Conservation (phyloP, 2,329 filamentous ascomycete genomes). For the Rhynchosporium secalis region DNA sequence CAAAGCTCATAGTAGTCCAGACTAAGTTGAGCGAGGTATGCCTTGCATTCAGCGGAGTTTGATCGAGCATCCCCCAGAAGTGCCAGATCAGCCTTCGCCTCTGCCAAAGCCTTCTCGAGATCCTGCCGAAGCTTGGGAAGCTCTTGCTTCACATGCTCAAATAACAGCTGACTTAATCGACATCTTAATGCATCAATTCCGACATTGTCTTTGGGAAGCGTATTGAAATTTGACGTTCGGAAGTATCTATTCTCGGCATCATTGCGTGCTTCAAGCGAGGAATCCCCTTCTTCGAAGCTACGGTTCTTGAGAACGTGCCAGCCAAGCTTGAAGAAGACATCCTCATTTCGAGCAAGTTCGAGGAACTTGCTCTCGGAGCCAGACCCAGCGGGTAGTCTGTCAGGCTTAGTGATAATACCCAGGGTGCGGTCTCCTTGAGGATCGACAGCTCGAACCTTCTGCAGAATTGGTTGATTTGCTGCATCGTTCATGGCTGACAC, state of each 20-base stretch:
- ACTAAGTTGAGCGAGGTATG: conserved; percentile 37
- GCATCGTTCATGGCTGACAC: conserved; percentile 46
- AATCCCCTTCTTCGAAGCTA: conserved; percentile 42
- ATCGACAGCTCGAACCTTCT: conserved; percentile 41
- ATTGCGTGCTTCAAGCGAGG: conserved; percentile 33
- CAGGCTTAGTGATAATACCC: conserved; percentile 51
- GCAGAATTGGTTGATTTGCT: conserved; percentile 45
- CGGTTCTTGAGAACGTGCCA: conserved; percentile 52
- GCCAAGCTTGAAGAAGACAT: conserved; percentile 46
- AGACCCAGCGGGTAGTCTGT: conserved; percentile 42
- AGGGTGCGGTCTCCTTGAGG: conserved; percentile 42
- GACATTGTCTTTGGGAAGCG: conserved; percentile 26
- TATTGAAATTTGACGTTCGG: conserved; percentile 35
- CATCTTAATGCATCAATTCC: conserved; percentile 35
- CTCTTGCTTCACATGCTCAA: conserved; percentile 39
- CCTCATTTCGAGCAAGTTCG: conserved; percentile 44
- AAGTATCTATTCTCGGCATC: conserved; percentile 32
- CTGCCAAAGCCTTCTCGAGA: conserved; percentile 22
- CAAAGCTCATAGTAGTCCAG: conserved; percentile 37
- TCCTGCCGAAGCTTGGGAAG: conserved; percentile 34
- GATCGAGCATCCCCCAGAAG: conserved; percentile 26
- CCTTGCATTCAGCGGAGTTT: conserved; percentile 27
- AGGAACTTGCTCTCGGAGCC: conserved; percentile 42
- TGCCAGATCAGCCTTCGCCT: conserved; percentile 12
- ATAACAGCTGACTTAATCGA: conserved; percentile 35